Conservation (phyloP, 345 rosid species). For the Salix dunnii region DNA sequence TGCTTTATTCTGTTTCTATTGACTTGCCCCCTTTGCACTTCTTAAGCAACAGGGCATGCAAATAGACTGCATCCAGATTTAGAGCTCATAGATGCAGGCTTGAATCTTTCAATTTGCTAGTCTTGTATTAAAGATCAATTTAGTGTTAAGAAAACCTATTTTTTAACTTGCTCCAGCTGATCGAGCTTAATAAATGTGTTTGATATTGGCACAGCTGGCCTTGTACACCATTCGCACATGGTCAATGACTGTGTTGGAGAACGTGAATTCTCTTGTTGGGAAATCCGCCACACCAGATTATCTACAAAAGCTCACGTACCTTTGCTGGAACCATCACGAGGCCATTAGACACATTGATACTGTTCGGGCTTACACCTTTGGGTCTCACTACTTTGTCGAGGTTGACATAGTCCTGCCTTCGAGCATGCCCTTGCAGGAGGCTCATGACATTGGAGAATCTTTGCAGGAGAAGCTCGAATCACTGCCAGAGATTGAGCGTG, state of each 20-base stretch:
- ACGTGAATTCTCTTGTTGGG: constrained; percentile 87
- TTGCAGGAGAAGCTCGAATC: constrained; percentile 90
- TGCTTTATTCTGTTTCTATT: neutral
- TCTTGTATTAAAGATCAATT: neutral
- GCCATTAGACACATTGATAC: constrained; percentile 88
- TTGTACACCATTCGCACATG: constrained; percentile 94
- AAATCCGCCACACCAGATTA: constrained; percentile 84
- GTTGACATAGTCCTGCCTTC: constrained; percentile 94
- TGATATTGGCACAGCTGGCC: constrained; percentile 61
- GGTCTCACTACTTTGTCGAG: constrained; percentile 95
- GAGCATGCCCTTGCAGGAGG: constrained; percentile 80
- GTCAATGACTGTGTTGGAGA: constrained; percentile 94
- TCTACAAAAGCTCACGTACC: constrained; percentile 86
- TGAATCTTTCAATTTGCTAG: neutral
- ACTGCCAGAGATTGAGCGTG: constrained; percentile 84
- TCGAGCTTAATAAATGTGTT: neutral
- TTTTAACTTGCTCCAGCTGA: neutral
- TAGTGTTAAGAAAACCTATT: neutral
- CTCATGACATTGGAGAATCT: constrained; percentile 89
- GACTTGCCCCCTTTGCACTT: neutral
- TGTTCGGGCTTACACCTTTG: constrained; percentile 96
- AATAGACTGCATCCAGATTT: neutral
- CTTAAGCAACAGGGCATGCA: neutral
- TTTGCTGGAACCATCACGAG: constrained; percentile 96
- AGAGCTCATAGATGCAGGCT: neutral